A percentile compares a stretch with the other conserved stretches of the same genome.
These are phyloP conservation scores for Trichophyton verrucosum DNA, from an alignment of 2,329 filamentous ascomycete genomes.

Conservation along the genomic window DNA sequence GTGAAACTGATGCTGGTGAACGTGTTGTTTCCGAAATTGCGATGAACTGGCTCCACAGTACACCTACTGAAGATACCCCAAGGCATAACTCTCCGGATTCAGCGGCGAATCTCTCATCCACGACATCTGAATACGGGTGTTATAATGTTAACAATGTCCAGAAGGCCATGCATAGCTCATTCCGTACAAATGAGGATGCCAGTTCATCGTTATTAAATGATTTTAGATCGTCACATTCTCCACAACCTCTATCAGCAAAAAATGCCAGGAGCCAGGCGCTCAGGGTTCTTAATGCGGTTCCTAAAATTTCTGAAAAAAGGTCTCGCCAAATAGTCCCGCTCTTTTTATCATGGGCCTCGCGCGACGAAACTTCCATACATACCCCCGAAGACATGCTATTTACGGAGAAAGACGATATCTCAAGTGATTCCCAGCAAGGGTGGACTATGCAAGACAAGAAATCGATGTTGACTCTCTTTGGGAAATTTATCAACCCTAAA, in stretches of 20 bases:
- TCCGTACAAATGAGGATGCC: constrained; percentile 42
- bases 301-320: constrained; percentile 68
- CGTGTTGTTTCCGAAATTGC: constrained; percentile 57
- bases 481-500: constrained; percentile 73
- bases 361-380: constrained; percentile 34
- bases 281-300: constrained; percentile 60
- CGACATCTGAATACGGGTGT: constrained; percentile 59
- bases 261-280: constrained; percentile 63
- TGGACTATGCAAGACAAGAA: constrained; percentile 60
- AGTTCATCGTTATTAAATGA: constrained; percentile 47
- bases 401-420: constrained; percentile 12
- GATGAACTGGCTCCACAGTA: constrained; percentile 58
- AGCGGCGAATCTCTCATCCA: constrained; percentile 10
- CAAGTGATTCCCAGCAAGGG: constrained; percentile 15
- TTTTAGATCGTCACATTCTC: constrained; percentile 52
- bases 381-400: constrained; percentile 20
- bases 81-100: neutral
- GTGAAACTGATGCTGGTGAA: constrained; percentile 58
- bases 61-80: neutral
- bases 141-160: constrained; percentile 55
- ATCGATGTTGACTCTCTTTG: constrained; percentile 65
- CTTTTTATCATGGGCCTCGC: constrained; percentile 66
- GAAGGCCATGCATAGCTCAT: constrained; percentile 39
- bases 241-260: constrained; percentile 26
- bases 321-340: constrained; percentile 77